Conservation (phyloP, 1,139 yeast genomes). For the Yamadazyma aaseri region DNA sequence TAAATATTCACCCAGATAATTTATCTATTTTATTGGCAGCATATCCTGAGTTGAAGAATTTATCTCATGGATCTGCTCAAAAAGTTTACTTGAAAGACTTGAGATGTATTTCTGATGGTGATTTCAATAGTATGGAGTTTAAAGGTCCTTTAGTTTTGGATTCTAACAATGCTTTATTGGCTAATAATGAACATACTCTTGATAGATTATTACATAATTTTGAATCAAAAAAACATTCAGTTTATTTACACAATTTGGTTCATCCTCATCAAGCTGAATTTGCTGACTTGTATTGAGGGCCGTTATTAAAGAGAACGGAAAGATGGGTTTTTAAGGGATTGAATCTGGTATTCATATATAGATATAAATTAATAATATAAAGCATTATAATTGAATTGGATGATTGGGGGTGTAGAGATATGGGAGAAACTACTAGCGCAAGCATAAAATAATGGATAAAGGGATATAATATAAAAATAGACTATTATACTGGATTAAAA, state of each 20-base stretch:
- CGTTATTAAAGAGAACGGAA: too few relatives aligned
- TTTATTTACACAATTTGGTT: slow-evolving; percentile 22
- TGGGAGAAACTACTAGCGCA: too few relatives aligned
- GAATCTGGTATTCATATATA: slow-evolving; percentile 3
- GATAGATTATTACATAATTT: slow-evolving; percentile 45
- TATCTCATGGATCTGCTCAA: slow-evolving; percentile 3
- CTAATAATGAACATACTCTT: slow-evolving; percentile 46
- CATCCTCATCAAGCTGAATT: slow-evolving; percentile 50
- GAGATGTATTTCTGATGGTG: slow-evolving; percentile 18
- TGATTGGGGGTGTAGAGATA: too few relatives aligned
- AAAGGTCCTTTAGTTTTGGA: slow-evolving; percentile 55
- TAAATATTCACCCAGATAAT: slow-evolving; percentile 48
- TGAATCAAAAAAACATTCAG: slow-evolving; percentile 11
- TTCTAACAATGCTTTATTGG: slow-evolving; percentile 52
- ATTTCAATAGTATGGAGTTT: slow-evolving; percentile 20
- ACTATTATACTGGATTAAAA: too few relatives aligned
- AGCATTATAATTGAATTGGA: background rate
- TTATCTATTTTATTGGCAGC: slow-evolving; percentile 26
- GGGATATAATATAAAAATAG: too few relatives aligned
- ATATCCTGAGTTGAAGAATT: slow-evolving; percentile 19
- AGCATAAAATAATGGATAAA: too few relatives aligned
- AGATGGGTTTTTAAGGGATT: slow-evolving; percentile 2
- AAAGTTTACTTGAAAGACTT: slow-evolving; percentile 23
- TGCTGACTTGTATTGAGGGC: slow-evolving; percentile 46
- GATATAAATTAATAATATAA: background rate